Evolutionary conservation across 1,284 basidiomycete species (phyloP), one percentile per base, ranked within the genome.

Genomic region (Melanopsichium pennsylvanicum): DNA sequence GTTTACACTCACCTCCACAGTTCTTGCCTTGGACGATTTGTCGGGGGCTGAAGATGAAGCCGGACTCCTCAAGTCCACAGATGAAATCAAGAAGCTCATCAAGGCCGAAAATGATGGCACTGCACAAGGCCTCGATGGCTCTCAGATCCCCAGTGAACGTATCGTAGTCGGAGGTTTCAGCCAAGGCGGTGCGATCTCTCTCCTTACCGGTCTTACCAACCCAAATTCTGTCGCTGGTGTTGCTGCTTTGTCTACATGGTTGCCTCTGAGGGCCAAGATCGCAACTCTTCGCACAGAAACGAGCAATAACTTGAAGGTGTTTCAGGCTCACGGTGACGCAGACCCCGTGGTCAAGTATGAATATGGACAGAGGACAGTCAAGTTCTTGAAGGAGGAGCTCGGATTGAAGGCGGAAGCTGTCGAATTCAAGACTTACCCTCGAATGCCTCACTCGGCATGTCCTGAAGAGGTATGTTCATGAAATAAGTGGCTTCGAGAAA

Each of bases 381-480:
- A 66, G 15, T 70, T 70, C 40, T 44, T 81, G 12, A 69, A 70
- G 36, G 48, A 54, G 16, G 64, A 75, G 22, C 47, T 79, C 26
- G 72, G 61, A 10, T 41, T 78, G 27, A 51, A 37, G 19, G 59
- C 67, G 33, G 35, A 62, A 35, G 63, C 59, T 23, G 70, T 75
- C 44, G 44, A 60, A 21, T 75, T 70, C 29, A 57, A 75, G 54
- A 64, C 66, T 18, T 81, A 81, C 43, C 45, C 40, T 13, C 54
- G 73, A 18, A 79, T 81, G 77, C 66, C 68, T 7, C 79, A 81
- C 54, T 73, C 72, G 38, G 79, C 79, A 9, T 78, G 78, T 45
- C 69, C 76, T 2, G 67, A 78, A 39, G 78, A 80, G 54, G 64
- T 73, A 42, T 56, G 58, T 58, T n/a, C n/a, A n/a, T n/a, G n/a